These are phyloP conservation scores for Rhodamnia argentea DNA, from an alignment of 345 rosid species.

Conservation along the genomic window DNA sequence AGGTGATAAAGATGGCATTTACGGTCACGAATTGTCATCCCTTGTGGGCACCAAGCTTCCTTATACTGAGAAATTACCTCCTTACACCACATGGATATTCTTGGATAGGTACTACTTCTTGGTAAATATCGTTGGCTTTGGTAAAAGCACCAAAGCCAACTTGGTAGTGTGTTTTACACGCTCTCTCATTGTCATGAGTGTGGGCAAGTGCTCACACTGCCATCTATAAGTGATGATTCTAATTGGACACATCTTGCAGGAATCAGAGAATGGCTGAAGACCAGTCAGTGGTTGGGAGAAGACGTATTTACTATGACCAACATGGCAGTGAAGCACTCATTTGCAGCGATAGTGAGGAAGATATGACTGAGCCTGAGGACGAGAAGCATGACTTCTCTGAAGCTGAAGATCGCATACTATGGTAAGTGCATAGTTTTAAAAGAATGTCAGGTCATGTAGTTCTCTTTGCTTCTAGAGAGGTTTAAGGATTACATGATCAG, in stretches of 20 bases:
- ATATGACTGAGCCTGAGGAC: conserved; percentile 61
- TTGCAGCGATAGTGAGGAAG: conserved; percentile 97
- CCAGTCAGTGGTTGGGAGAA: conserved; percentile 96
- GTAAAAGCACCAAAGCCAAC: neutral
- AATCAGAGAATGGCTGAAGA: conserved; percentile 99
- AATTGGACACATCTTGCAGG: conserved; percentile 41
- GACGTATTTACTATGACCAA: conserved; percentile 93
- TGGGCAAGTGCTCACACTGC: conserved; percentile 7
- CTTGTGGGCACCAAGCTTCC: conserved; percentile 47
- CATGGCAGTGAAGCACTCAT: conserved; percentile 92
- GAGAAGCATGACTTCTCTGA: conserved; percentile 76
- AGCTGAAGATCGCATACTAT: conserved; percentile 72
- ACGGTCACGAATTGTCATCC: conserved; percentile 46
- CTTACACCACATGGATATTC: conserved; percentile 94
- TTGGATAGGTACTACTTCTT: conserved; percentile 61
- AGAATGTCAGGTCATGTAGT: neutral
- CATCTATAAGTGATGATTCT: neutral
- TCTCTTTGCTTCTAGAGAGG: neutral
- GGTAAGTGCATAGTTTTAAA: conserved; percentile 32
- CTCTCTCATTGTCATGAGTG: neutral
- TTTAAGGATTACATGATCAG: neutral
- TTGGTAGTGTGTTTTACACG: neutral
- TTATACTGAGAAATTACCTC: conserved; percentile 60
- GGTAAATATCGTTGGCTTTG: neutral
- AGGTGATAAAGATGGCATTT: conserved; percentile 59